Base-by-base conservation (phyloP, 371 early-diverging fungal species). In the Syncephalastrum monosporum region DNA sequence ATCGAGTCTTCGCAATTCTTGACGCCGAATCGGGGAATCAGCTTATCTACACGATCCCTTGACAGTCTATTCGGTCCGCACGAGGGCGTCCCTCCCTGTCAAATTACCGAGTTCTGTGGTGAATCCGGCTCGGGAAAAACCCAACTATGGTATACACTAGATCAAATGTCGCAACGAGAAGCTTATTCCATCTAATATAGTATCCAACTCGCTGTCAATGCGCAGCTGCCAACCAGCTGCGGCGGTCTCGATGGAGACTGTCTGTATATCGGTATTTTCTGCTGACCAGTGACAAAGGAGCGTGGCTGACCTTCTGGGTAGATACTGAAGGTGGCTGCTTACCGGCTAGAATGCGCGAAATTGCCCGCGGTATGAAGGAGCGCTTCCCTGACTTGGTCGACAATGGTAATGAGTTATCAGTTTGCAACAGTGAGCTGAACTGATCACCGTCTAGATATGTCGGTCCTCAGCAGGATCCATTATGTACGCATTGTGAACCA, bases 251-350 rank as follows among this genome's bases (percentile, higher is more conserved):
- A 68, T 16, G 84, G 82, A 0, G 78, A 87, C 46, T 86, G 85
- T 17, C 56, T 90, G 4, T 90, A 82, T 63, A 84, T 89, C 52
- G 87, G 83, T 80, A 67, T n/a, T 52, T 52, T 47, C 19, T 23
- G 10, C 21, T 10, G 47, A 10, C 17, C 29, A 8, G 21, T 17
- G 47, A 38, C 15, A 10, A 38, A 21, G 14, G 5, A 42, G 43
- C 3, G 42, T 27, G 16, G 24, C 44, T 47, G 38, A 33, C 12
- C 42, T 16, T 54, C 14, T 27, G 14, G 4, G 1, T 48, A 82
- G 86, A 89, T 55, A 88, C 90, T 4, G 88, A 89, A 64, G 88
- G 88, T 3, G 75, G 83, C 47, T 82, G 85, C 48, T 57, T 72
- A 8, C 53, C 23, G 57, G 61, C 7, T 27, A 46, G 55, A 54